Conservation (phyloP, 148 eudicot genomes). For the Silene conica region DNA sequence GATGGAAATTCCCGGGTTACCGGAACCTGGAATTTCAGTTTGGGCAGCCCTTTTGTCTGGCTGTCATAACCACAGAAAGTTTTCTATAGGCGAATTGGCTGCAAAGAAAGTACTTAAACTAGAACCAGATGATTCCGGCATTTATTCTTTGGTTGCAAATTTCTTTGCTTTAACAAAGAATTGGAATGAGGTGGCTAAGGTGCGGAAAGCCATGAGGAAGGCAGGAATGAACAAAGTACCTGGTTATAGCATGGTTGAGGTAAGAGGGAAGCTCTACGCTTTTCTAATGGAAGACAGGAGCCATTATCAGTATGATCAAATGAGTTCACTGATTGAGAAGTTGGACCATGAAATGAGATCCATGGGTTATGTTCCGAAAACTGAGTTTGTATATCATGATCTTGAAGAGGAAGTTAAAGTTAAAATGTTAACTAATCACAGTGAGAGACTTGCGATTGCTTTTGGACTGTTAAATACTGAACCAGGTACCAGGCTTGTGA, state of each 20-base stretch:
- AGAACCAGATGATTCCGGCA: slow-evolving; percentile 58
- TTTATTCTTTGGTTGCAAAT: slow-evolving; percentile 51
- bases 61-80: slow-evolving; percentile 48
- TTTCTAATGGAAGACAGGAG: slow-evolving; percentile 66
- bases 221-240: slow-evolving; percentile 55
- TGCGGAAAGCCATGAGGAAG: slow-evolving; percentile 48
- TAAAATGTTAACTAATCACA: slow-evolving; percentile 36
- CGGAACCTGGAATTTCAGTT: slow-evolving; percentile 41
- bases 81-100: slow-evolving; percentile 51
- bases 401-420: slow-evolving; percentile 45
- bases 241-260: slow-evolving; percentile 62
- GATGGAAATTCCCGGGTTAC: slow-evolving; percentile 22
- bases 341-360: slow-evolving; percentile 51
- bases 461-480: slow-evolving; percentile 37
- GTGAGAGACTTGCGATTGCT: slow-evolving; percentile 46
- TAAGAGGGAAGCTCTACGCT: slow-evolving; percentile 53
- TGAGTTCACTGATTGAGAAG: slow-evolving; percentile 32
- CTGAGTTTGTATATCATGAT: slow-evolving; percentile 43
- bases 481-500: slow-evolving; percentile 41
- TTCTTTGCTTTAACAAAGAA: slow-evolving; percentile 54
- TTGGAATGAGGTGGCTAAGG: slow-evolving; percentile 59
- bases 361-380: slow-evolving; percentile 39
- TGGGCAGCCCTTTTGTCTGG: slow-evolving; percentile 74
- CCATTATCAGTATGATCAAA: slow-evolving; percentile 42
- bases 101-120: slow-evolving; percentile 51